These are phyloP conservation scores for Chytriomyces sp. DNA, from an alignment of 192 early-diverging fungal genomes.

Conservation along the genomic window DNA sequence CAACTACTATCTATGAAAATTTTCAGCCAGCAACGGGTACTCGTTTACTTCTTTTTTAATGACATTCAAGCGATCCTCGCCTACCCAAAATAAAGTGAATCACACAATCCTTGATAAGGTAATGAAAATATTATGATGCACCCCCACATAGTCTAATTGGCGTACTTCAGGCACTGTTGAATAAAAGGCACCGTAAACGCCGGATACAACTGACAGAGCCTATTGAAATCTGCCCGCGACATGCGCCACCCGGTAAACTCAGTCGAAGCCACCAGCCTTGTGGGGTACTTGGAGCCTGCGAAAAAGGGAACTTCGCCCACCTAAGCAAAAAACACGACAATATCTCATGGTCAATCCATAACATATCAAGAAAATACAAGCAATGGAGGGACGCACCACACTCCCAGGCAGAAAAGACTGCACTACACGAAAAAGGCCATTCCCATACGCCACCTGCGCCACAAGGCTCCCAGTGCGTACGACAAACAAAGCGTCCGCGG, in stretches of 20 bases:
- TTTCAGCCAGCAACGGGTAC: too few species aligned
- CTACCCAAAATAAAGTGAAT: too few species aligned
- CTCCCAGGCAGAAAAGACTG: constrained; percentile 93
- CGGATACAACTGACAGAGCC: constrained; percentile 70
- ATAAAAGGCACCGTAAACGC: constrained; percentile 75
- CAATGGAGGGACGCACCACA: constrained; percentile 50
- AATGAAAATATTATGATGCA: too few species aligned
- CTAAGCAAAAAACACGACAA: constrained; percentile 20
- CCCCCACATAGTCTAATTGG: too few species aligned
- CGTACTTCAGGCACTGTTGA: constrained; percentile 16
- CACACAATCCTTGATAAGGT: too few species aligned
- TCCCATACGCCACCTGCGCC: constrained; percentile 53
- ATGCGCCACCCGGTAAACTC: constrained; percentile 74
- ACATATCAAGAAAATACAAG: constrained; percentile 10
- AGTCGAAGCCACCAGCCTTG: constrained; percentile 58
- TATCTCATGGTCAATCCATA: neutral
- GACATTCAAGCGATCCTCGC: too few species aligned
- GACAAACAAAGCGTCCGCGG: constrained; percentile 55
- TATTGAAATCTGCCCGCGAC: constrained; percentile 63
- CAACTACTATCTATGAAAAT: too few species aligned
- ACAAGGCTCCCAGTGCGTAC: constrained; percentile 65
- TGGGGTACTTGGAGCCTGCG: constrained; percentile 37
- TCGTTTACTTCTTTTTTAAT: too few species aligned
- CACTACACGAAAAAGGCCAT: constrained; percentile 49
- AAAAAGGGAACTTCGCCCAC: constrained; percentile 85